Conservation (phyloP, 495 filamentous ascomycete species). For the Cudoniella acicularis region DNA sequence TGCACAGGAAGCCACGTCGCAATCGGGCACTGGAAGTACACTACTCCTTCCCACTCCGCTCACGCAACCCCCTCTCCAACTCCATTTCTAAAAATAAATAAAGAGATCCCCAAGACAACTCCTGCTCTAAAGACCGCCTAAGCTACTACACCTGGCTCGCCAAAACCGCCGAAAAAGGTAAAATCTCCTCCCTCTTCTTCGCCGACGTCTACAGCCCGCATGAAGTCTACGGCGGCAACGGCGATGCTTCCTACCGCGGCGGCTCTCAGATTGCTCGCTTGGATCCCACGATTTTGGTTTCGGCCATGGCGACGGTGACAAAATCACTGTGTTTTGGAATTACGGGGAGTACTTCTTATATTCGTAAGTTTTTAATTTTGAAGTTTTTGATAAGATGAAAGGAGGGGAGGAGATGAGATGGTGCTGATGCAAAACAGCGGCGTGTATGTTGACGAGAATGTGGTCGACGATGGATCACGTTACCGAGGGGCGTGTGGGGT, state of each 20-base stretch:
- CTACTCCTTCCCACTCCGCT: no score
- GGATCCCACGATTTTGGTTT: conserved; percentile 45
- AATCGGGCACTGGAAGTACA: conserved; percentile 13
- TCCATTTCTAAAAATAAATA: no score
- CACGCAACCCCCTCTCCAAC: no score
- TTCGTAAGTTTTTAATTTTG: conserved; percentile 25
- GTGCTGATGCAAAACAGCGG: conserved; percentile 6
- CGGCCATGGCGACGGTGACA: conserved; percentile 55
- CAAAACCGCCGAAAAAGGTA: conserved; percentile 54
- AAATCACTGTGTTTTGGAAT: conserved; percentile 47
- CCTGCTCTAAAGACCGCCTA: no score
- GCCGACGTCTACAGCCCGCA: conserved; percentile 58
- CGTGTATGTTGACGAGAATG: conserved; percentile 11
- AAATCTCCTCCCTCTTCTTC: conserved; percentile 57
- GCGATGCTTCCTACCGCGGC: neutral
- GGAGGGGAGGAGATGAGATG: neutral
- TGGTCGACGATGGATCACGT: conserved; percentile 10
- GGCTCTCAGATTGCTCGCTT: conserved; percentile 16
- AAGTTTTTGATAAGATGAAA: no score
- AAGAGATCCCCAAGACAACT: no score
- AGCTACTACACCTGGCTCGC: no score
- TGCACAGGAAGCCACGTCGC: conserved; percentile 10
- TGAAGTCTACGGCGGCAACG: conserved; percentile 45
- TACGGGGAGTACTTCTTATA: neutral
- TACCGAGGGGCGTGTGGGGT: conserved; percentile 38